These are phyloP conservation scores for Craspedostauros australis DNA, from an alignment of 108 stramenopile genomes.

Conservation along the genomic window DNA sequence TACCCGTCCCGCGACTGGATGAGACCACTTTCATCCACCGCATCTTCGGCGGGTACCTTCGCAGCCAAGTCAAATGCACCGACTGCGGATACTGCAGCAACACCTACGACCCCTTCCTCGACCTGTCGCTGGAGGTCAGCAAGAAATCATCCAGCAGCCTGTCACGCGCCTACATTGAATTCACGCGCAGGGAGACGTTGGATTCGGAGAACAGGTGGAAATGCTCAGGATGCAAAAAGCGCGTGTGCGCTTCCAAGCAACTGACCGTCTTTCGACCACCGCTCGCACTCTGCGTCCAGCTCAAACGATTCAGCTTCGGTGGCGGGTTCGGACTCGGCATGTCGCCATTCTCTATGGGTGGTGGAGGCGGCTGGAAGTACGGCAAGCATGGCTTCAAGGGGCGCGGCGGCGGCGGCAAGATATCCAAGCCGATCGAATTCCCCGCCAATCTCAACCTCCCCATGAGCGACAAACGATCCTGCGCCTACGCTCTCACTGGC, in stretches of 20 bases:
- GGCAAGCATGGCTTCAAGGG: conserved; percentile 5
- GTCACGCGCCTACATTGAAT: conserved; percentile 65
- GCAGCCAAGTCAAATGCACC: conserved; percentile 80
- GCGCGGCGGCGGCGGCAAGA: conserved; percentile 52
- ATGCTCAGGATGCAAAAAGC: conserved; percentile 81
- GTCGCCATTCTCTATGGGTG: conserved; percentile 9
- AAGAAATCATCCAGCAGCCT: conserved; percentile 64
- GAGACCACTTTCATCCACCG: conserved; percentile 90
- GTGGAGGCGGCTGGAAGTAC: conserved; percentile 24
- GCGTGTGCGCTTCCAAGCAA: conserved; percentile 72
- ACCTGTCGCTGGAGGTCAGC: conserved; percentile 87
- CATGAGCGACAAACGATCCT: conserved; percentile 66
- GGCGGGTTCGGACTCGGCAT: conserved; percentile 27
- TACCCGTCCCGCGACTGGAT: conserved; percentile 73
- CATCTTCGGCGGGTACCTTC: conserved; percentile 92
- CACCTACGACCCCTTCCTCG: conserved; percentile 94
- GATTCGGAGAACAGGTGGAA: conserved; percentile 88
- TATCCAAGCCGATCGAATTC: conserved; percentile 70
- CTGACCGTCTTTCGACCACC: conserved; percentile 81
- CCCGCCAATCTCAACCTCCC: conserved; percentile 60
- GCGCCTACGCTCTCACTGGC: conserved; percentile 60
- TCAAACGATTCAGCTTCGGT: conserved; percentile 90
- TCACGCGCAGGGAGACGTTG: conserved; percentile 77
- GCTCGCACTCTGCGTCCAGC: conserved; percentile 84
- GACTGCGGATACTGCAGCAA: conserved; percentile 80